Evolutionary conservation across 1,284 basidiomycete genomes (phyloP), one percentile per base, ranked within the genome.

Genomic region (Cryptococcus neoformans): DNA sequence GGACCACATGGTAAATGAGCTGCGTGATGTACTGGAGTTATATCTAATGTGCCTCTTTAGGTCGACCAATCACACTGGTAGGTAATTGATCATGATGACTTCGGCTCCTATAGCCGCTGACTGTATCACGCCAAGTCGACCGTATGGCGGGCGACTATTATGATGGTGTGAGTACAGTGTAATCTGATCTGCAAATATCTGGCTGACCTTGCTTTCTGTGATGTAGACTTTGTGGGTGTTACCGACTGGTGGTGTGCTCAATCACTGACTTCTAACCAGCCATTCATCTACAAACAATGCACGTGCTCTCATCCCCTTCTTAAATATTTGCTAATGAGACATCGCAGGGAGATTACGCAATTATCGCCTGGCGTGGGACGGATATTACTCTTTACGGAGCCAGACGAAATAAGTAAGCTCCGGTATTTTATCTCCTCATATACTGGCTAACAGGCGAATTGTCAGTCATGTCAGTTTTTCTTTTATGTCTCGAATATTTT

Each of bases 361-460:
- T 65, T 6, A 55, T 72, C 38, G 54, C 45, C 8, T 72, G 69
- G 69, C 34, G 55, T 41, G 69, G 69, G 2, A 63, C 60, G 1
- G 69, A 72, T 54, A 67, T 69, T 17, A 50, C 62, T 12, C 47
- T 72, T 3, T 64, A 65, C 44, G 69, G 67, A 2, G 64, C 65
- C 7, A 47, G 66, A n/a, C 57, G 69, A 38, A 36, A 47, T 14
- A 69, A 72, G 66, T 69, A 54, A 60, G 69, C 64, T 14, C 3
- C 68, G 57, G 54, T 17, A 69, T 6, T 68, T 69, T 53, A 56
- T 72, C 10, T 16, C 16, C n/a, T 38, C n/a, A 68, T 62, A 34
- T 62, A 66, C 54, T 62, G 64, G 48, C n/a, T 41, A 14, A 16
- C 44, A 46, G 28, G 36, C 37, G n/a, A 3, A 34, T 10, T 10